Evolutionary conservation across 1,284 basidiomycete genomes (phyloP).

Genomic region (Irpex rosettiformis): DNA sequence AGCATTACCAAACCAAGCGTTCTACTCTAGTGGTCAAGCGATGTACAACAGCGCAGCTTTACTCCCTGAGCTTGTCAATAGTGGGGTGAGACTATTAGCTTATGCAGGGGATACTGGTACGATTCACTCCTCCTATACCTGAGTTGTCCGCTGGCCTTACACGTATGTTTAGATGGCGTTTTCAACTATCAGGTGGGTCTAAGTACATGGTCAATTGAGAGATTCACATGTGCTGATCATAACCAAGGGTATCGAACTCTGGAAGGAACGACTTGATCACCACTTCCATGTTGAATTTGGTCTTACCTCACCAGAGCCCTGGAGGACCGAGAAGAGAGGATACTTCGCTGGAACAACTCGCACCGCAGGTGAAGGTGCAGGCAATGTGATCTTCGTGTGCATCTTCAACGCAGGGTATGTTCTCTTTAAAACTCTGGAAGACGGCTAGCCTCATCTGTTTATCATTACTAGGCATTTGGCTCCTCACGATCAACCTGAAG

Average conservation of each 20-base stretch:
- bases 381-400: conserved; percentile 47
- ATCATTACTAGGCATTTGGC: conserved; percentile 74
- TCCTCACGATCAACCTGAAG: conserved; percentile 78
- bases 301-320: conserved; percentile 44
- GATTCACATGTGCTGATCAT: not conserved
- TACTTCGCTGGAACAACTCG: conserved; percentile 34
- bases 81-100: conserved; percentile 75
- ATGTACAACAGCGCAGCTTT: conserved; percentile 77
- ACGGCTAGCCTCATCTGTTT: not conserved
- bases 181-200: conserved; percentile 68
- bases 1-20: conserved; percentile 67
- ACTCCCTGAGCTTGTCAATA: conserved; percentile 73
- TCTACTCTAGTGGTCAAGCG: conserved; percentile 74
- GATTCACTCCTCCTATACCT: conserved; percentile 4
- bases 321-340: conserved; percentile 32
- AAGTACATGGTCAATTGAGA: conserved; percentile 1
- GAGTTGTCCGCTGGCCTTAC: not conserved
- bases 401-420: conserved; percentile 46
- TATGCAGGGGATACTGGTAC: conserved; percentile 76
- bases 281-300: conserved; percentile 67
- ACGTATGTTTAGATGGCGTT: conserved; percentile 84
- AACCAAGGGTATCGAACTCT: conserved; percentile 66
- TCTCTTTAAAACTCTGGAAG: not conserved
- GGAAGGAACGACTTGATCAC: conserved; percentile 65
- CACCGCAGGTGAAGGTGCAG: conserved; percentile 39